phyloP scores from a whole-genome alignment of 2,329 filamentous ascomycete species.

The Scopulariopsis brevicaulis region DNA sequence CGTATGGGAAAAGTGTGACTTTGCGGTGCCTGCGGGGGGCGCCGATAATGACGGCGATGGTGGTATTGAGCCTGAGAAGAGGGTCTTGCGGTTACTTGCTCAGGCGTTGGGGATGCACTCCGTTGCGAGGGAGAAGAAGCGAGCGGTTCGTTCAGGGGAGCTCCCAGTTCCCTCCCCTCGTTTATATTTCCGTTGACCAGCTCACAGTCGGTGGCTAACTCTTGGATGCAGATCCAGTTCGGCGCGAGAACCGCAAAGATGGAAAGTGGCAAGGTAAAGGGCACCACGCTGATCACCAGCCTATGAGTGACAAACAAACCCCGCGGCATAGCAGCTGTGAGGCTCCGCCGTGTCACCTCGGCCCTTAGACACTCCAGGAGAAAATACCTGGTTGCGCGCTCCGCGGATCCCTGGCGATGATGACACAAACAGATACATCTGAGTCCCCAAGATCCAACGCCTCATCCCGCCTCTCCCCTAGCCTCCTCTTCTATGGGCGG shows the following conservation, averaged over 20 bases:
- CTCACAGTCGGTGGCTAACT: not conserved
- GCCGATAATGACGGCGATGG: conserved; percentile 14
- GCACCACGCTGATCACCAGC: conserved; percentile 29
- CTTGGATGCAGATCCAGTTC: conserved; percentile 56
- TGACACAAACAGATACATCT: conserved; percentile 67
- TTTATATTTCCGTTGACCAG: not conserved
- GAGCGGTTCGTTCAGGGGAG: conserved; percentile 50
- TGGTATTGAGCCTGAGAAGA: conserved; percentile 65
- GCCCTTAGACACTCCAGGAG: not conserved
- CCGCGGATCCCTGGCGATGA: conserved; percentile 37
- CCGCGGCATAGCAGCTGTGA: conserved; percentile 3
- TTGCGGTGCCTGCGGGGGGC: conserved; percentile 33
- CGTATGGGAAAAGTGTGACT: conserved; percentile 82
- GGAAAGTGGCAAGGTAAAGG: conserved; percentile 57
- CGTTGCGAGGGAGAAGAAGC: conserved; percentile 81
- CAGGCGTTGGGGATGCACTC: conserved; percentile 57
- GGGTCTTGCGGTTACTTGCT: conserved; percentile 66
- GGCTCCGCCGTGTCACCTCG: not conserved
- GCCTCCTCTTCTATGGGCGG: not conserved
- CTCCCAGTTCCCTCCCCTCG: not conserved
- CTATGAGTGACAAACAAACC: not conserved
- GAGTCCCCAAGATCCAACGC: conserved; percentile 29
- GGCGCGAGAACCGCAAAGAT: conserved; percentile 76
- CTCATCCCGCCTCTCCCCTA: not conserved
- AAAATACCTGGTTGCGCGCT: not conserved